Base-by-base conservation (phyloP, 2,329 filamentous ascomycete species). In the Shiraia sp. region DNA sequence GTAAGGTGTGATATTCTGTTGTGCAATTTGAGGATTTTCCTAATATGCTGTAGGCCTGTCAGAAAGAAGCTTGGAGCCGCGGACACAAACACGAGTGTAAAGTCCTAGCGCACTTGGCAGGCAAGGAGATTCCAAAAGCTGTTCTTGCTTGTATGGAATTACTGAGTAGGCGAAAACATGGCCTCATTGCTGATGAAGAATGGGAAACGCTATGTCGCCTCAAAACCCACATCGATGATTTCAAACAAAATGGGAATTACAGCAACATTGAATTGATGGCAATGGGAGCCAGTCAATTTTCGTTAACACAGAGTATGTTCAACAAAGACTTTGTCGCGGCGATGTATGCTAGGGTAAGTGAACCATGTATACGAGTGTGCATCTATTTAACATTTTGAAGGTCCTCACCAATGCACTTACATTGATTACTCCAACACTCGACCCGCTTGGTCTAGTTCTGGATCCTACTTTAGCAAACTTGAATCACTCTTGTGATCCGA, bases 401-500 rank as follows among this genome's bases (percentile, higher is more conserved):
- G 46, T 84, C 22, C 72, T 82, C 23, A 69, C 79, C 33, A 86
- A 86, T 52, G 75, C 78, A 2, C 70, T 83, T 42, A 81, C 80
- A 6, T 66, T 85, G 3, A 77, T 78, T 13, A 80, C 74, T 2
- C 72, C 76, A 4, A 71, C 76, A 12, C 75, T 79, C 33, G 81
- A 83, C 50, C 76, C 79, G 1, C 66, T 85, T 15, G 83, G 83
- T 2, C 66, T 83, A n/a, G 77, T 76, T 25, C 58, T 85, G 12
- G 79, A 84, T 46, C 79, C 80, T 0, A 69, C 74, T 13, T 70
- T 78, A 2, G 72, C 78, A 19, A 66, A 76, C 12, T 71, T 81
- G 30, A 86, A 86, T 47, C 83, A 86, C 58, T 83, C 79, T 30
- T 86, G 83, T 57, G 72, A 77, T 16, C 79, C 80, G 3, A 86